phyloP scores from a whole-genome alignment of 2,329 filamentous ascomycete genomes.

The Fusarium lyarnte region DNA sequence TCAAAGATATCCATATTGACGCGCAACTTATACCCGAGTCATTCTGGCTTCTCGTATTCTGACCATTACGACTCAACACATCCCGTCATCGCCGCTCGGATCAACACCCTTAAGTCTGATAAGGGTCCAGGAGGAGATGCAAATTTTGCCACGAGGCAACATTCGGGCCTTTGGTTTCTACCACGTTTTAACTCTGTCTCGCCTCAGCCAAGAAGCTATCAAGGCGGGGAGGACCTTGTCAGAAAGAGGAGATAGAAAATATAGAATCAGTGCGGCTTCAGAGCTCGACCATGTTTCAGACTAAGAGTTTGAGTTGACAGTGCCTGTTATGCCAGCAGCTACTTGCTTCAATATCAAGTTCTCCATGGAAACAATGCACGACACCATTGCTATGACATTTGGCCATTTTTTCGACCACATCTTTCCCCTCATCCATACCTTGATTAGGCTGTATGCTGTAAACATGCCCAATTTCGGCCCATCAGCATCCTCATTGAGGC shows the following conservation, averaged over 20 bases:
- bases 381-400: not conserved
- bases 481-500: slow-evolving; percentile 10
- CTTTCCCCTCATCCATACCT: not conserved
- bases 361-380: not conserved
- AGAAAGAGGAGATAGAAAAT: slow-evolving; percentile 6
- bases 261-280: slow-evolving; percentile 9
- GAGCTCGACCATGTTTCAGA: slow-evolving; percentile 5
- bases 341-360: not conserved
- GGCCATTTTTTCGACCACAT: not conserved
- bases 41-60: not conserved
- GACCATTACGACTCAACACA: not conserved
- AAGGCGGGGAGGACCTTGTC: slow-evolving; percentile 19
- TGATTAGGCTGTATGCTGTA: slow-evolving; percentile 1
- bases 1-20: slow-evolving; percentile 1
- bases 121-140: not conserved
- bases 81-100: not conserved
- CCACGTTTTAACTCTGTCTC: slow-evolving; percentile 9
- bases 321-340: not conserved
- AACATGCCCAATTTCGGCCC: slow-evolving; percentile 18
- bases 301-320: not conserved
- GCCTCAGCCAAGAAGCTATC: slow-evolving; percentile 3
- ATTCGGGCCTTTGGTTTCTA: slow-evolving; percentile 23
- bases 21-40: slow-evolving; percentile 5
- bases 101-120: not conserved
- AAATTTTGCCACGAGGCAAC: not conserved